A percentile compares a stretch with the other conserved stretches of the same genome.
Evolutionary conservation across 192 early-diverging fungal species (phyloP).

Genomic region (Gigaspora rosea): DNA sequence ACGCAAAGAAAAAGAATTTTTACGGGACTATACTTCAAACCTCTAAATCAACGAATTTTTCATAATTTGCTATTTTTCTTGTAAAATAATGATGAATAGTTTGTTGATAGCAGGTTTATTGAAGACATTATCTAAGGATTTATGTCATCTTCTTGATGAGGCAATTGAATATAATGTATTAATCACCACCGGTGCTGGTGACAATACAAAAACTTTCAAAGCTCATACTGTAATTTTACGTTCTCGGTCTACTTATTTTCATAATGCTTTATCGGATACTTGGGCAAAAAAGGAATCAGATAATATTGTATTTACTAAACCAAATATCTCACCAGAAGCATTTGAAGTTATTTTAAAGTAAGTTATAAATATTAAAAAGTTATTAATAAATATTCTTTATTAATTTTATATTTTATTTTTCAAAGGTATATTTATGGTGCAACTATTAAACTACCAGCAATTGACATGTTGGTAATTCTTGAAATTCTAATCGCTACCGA

Average conservation of each 20-base stretch:
- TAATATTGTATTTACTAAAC: conserved; percentile 14
- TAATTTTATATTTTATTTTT: too few species aligned
- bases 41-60: too few species aligned
- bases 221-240: conserved; percentile 20
- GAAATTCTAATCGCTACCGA: too few species aligned
- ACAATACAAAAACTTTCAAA: neutral
- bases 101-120: too few species aligned
- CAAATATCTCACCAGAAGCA: conserved; percentile 6
- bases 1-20: too few species aligned
- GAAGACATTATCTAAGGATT: neutral
- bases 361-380: neutral
- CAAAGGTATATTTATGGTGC: too few species aligned
- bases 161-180: conserved; percentile 4
- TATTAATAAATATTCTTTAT: too few species aligned
- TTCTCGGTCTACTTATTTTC: conserved; percentile 12
- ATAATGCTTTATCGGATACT: neutral
- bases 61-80: too few species aligned
- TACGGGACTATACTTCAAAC: too few species aligned
- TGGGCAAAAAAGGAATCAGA: conserved; percentile 8
- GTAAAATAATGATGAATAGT: too few species aligned
- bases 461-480: too few species aligned
- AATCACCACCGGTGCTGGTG: neutral
- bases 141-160: neutral
- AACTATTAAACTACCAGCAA: too few species aligned
- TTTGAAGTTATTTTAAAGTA: conserved; percentile 1